Base-by-base conservation (phyloP, 1,284 basidiomycete genomes). In the Moniliophthora roreri region DNA sequence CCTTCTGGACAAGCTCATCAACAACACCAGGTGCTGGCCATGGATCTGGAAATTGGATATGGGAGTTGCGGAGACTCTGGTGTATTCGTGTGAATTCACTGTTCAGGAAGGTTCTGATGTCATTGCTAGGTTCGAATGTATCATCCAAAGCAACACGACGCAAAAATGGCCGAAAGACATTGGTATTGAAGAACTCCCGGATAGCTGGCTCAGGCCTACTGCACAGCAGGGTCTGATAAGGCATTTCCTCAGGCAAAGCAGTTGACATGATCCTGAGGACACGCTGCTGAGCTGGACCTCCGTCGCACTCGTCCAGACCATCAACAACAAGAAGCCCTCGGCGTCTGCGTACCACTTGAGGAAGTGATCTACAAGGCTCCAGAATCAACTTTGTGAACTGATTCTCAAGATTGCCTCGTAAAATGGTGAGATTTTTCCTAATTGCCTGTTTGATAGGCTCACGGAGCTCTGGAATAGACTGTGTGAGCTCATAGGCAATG, bases 151-250 rank as follows among this genome's bases (percentile, higher is more conserved):
- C 16, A n/a, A 18, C 21, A 32, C 15, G 7, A 2, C 4, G 3
- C 24, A 16, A 9, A 39, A n/a, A 6, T 13, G 42, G 28, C 20
- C 7, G 18, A 35, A 51, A 42, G 1, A 26, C 49, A 16, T 32
- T n/a, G 7, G 15, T 5, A 26, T 4, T 5, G 34, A 46, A 46
- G 3, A 63, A 62, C 0, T 63, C 60, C 2, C 59, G 53, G 34
- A 67, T 64, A 37, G 61, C 61, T 0, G 62, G 58, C 42, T 65
- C 63, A 4, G 64, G 63, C 6, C 62, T 55, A 21, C 60, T 61
- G 7, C 60, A 57, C 16, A 67, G 59, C 49, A 67, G 59, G 50
- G 65, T 62, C 45, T 59, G 61, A 4, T 66, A 53, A 3, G 63
- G 64, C 0, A 63, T 28, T 4, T 32, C n/a, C 10, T 32, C 4